Evolutionary conservation across 78 protist genomes (phyloP).

Genomic region (Chrysochromulina parva): DNA sequence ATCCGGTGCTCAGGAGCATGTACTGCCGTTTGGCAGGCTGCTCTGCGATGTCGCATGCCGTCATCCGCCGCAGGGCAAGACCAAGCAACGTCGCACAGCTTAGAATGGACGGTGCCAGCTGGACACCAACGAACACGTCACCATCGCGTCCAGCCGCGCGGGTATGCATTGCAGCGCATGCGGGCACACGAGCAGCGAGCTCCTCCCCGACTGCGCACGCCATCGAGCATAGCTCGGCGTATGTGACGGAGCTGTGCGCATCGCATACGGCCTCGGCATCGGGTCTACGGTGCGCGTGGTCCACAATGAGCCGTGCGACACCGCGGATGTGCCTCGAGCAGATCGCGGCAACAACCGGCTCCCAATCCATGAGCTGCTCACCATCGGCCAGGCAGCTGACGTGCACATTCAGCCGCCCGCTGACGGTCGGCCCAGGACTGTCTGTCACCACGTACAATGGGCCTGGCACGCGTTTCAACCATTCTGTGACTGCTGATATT

Average conservation of each 20-base stretch:
- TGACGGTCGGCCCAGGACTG: neutral
- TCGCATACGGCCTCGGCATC: neutral
- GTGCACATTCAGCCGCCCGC: neutral
- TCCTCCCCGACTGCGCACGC: neutral
- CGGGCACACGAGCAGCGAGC: neutral
- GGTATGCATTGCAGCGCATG: too few species aligned
- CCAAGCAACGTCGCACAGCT: neutral
- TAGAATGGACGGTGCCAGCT: neutral
- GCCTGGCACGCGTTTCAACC: neutral
- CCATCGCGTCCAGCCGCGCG: neutral
- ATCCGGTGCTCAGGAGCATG: too few species aligned
- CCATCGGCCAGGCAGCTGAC: neutral
- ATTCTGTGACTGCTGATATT: neutral
- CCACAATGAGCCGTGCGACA: neutral
- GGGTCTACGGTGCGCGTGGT: neutral
- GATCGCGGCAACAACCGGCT: neutral
- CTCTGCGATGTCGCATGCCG: neutral
- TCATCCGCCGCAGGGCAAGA: neutral
- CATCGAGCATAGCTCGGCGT: neutral
- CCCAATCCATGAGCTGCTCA: neutral
- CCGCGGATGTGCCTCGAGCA: neutral
- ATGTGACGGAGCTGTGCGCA: neutral
- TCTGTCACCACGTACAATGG: neutral
- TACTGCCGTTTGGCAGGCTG: too few species aligned
- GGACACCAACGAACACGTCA: neutral